Percentiles rank a stretch among this genome's conserved stretches.
Evolutionary conservation across 306 rosid genomes (phyloP).

Genomic region (Potentilla sterilis): DNA sequence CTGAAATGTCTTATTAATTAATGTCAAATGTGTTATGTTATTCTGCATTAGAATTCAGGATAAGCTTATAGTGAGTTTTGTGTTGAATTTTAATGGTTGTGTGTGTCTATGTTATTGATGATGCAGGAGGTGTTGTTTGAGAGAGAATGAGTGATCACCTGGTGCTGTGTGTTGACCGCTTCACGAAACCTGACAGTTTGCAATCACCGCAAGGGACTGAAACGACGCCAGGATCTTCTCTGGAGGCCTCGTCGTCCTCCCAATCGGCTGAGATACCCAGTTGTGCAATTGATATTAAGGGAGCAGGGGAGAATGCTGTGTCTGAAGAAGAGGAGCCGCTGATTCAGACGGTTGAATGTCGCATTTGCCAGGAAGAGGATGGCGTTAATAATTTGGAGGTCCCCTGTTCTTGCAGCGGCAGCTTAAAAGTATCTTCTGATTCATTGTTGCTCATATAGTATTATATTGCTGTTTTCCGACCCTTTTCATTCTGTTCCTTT

Average conservation of each 20-base stretch:
- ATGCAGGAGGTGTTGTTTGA: slow-evolving; percentile 25
- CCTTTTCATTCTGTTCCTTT: neutral
- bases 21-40: neutral
- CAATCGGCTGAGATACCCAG: slow-evolving; percentile 27
- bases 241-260: slow-evolving; percentile 23
- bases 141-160: slow-evolving; percentile 42
- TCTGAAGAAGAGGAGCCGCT: slow-evolving; percentile 41
- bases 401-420: slow-evolving; percentile 68
- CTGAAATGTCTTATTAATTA: neutral
- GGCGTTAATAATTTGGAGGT: slow-evolving; percentile 45
- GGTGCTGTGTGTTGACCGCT: slow-evolving; percentile 44
- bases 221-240: slow-evolving; percentile 22
- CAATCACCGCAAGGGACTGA: slow-evolving; percentile 32
- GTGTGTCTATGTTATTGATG: neutral
- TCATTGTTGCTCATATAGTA: neutral
- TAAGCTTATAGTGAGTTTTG: neutral
- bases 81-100: neutral
- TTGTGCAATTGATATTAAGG: slow-evolving; percentile 30
- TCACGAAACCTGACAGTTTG: slow-evolving; percentile 28
- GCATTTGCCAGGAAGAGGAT: slow-evolving; percentile 71
- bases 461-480: neutral
- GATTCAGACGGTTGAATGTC: slow-evolving; percentile 52
- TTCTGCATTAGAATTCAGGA: neutral
- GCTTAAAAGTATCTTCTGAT: slow-evolving; percentile 43
- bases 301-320: slow-evolving; percentile 25